Conservation (phyloP, 306 rosid species). For the Cicer bijugum region DNA sequence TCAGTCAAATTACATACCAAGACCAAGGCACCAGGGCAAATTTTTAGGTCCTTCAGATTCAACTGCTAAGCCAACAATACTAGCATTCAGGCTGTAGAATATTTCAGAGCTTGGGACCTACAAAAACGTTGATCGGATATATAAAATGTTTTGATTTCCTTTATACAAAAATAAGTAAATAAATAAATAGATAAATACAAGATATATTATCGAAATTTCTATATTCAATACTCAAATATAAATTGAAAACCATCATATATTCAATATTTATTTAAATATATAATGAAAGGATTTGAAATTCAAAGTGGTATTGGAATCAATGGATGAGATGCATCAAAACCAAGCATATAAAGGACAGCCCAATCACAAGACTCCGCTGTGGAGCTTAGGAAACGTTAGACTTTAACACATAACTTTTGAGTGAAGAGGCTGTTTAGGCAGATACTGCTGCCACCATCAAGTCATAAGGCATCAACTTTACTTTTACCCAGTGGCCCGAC, state of each 20-base stretch:
- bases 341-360: conserved; percentile 26
- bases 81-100: conserved; percentile 77
- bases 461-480: conserved; percentile 19
- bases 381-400: conserved; percentile 15
- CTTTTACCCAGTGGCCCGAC: not conserved
- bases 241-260: not conserved
- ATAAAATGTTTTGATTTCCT: not conserved
- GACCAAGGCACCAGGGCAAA: conserved; percentile 83
- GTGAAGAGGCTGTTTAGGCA: not conserved
- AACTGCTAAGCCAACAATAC: conserved; percentile 85
- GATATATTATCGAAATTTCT: not conserved
- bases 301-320: conserved; percentile 20
- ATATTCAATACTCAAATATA: not conserved
- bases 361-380: conserved; percentile 7
- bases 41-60: conserved; percentile 62
- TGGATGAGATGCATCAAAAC: conserved; percentile 38
- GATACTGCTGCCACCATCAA: conserved; percentile 19
- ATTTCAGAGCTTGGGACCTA: conserved; percentile 77
- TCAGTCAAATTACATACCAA: conserved; percentile 62
- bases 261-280: conserved; percentile 5
- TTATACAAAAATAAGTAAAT: conserved; percentile 4
- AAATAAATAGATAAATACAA: conserved; percentile 5
- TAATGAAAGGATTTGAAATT: conserved; percentile 4
- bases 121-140: conserved; percentile 38
- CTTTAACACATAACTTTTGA: conserved; percentile 9